Percentiles rank a stretch among this genome's conserved stretches.
These are phyloP conservation scores for Trifolium subterraneum DNA, from an alignment of 306 rosid species.

Conservation along the genomic window DNA sequence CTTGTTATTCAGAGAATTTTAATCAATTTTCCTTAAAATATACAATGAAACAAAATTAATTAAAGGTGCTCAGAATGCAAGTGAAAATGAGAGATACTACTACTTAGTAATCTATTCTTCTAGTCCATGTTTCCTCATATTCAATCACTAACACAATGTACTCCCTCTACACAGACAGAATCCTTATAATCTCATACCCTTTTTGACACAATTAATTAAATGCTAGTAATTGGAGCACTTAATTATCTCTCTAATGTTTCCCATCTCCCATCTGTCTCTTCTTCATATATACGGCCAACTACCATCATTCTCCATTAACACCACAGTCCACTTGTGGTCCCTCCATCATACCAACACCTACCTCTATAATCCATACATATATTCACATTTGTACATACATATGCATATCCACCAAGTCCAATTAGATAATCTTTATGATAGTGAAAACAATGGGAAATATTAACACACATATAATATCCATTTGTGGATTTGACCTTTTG, in stretches of 20 bases:
- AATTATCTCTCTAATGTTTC: constrained; percentile 69
- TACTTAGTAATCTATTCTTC: not conserved
- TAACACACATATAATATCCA: too few species aligned
- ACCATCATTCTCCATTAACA: constrained; percentile 63
- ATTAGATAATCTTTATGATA: constrained; percentile 16
- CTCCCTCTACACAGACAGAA: constrained; percentile 57
- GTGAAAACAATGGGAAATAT: too few species aligned
- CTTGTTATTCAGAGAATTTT: constrained; percentile 52
- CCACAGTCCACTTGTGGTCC: constrained; percentile 68
- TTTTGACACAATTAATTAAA: constrained; percentile 62
- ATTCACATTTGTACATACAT: constrained; percentile 30
- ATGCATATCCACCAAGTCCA: constrained; percentile 11
- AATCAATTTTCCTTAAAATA: constrained; percentile 5
- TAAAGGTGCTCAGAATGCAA: constrained; percentile 34
- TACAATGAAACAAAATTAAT: constrained; percentile 48
- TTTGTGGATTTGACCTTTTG: constrained; percentile 37
- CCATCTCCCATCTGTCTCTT: constrained; percentile 85
- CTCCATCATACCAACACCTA: constrained; percentile 55
- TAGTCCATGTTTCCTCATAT: constrained; percentile 44
- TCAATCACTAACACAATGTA: constrained; percentile 46
- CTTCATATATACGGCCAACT: constrained; percentile 59
- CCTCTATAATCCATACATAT: constrained; percentile 48
- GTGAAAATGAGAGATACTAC: constrained; percentile 14
- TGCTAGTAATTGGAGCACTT: constrained; percentile 71
- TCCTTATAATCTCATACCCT: constrained; percentile 53